phyloP scores from a whole-genome alignment of 768 basidiomycete genomes.

The Auricularia cornea region DNA sequence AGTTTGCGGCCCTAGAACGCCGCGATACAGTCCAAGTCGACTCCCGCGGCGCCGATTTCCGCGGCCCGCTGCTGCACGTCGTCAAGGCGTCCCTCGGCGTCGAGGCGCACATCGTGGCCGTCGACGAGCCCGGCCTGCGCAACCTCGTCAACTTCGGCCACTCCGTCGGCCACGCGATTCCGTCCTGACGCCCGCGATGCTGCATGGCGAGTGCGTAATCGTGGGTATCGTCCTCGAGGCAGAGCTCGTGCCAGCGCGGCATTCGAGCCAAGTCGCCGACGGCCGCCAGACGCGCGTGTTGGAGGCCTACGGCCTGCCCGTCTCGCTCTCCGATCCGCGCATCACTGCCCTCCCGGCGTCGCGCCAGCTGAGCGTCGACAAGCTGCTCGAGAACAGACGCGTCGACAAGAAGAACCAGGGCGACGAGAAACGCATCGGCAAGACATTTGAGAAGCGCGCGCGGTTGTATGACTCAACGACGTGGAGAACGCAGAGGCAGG shows the following conservation, averaged over 20 bases:
- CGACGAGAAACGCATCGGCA: conserved; percentile 89
- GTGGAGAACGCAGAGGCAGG: too few species aligned
- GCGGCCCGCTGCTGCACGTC: conserved; percentile 75
- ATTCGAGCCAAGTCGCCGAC: conserved; percentile 80
- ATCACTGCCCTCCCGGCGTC: conserved; percentile 66
- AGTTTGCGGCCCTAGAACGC: conserved; percentile 82
- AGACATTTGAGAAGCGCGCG: conserved; percentile 86
- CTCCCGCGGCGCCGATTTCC: conserved; percentile 52
- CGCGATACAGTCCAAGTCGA: conserved; percentile 65
- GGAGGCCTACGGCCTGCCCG: conserved; percentile 85
- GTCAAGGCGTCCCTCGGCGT: conserved; percentile 91
- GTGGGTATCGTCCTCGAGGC: conserved; percentile 97
- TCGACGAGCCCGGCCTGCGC: conserved; percentile 91
- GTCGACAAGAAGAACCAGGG: conserved; percentile 98
- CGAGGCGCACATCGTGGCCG: conserved; percentile 93
- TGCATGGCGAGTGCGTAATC: conserved; percentile 94
- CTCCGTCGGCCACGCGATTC: conserved; percentile 96
- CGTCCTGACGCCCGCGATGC: conserved; percentile 82
- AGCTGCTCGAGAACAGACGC: conserved; percentile 85
- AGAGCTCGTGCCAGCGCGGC: conserved; percentile 85
- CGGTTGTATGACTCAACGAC: too few species aligned
- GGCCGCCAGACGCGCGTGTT: conserved; percentile 83
- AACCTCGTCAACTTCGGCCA: conserved; percentile 99
- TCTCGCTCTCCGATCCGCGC: conserved; percentile 68
- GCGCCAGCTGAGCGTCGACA: conserved; percentile 64